phyloP scores from a whole-genome alignment of 345 rosid genomes.

The Boechera divaricarpa region DNA sequence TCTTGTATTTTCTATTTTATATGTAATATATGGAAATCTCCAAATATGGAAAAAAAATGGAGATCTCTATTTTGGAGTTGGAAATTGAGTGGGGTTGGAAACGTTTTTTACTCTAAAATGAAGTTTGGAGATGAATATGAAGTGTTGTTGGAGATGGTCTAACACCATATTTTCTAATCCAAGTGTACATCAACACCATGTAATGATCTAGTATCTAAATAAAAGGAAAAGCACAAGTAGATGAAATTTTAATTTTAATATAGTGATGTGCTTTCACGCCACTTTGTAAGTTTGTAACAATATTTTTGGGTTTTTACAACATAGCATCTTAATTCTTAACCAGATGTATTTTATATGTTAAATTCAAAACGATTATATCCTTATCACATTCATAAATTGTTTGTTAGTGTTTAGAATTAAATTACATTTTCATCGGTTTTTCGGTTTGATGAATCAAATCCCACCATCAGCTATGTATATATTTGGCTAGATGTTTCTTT shows the following conservation, averaged over 20 bases:
- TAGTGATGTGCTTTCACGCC: constrained; percentile 3
- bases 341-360: neutral
- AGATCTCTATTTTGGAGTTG: too few relatives aligned
- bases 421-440: neutral
- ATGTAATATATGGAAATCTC: too few relatives aligned
- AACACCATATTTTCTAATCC: neutral
- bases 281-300: neutral
- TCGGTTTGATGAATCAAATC: constrained; percentile 13
- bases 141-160: neutral
- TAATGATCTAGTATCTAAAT: neutral
- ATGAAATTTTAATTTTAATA: neutral
- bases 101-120: too few relatives aligned
- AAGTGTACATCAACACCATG: constrained; percentile 16
- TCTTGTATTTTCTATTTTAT: too few relatives aligned
- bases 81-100: too few relatives aligned
- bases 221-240: neutral
- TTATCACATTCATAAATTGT: neutral
- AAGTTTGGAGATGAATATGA: too few relatives aligned
- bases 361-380: neutral
- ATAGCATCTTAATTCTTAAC: neutral
- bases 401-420: neutral
- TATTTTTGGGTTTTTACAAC: neutral
- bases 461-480: constrained; percentile 2
- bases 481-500: constrained; percentile 21
- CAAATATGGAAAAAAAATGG: too few relatives aligned